Evolutionary conservation across 2,329 filamentous ascomycete genomes (phyloP).

Genomic region (Ascochyta pisi): DNA sequence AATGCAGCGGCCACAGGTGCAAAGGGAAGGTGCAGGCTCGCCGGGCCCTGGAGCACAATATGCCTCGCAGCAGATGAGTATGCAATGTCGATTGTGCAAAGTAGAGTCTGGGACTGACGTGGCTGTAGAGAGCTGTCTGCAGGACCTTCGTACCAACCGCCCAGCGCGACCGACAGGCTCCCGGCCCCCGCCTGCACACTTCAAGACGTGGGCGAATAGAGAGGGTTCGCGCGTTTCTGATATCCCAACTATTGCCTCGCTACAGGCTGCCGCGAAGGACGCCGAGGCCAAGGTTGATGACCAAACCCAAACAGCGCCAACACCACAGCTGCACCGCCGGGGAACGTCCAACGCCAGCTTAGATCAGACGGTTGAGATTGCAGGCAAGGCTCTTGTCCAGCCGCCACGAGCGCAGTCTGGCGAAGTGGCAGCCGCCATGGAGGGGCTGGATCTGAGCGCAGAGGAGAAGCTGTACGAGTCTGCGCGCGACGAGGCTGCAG

Average conservation of each 20-base stretch:
- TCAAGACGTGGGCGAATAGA: conserved; percentile 48
- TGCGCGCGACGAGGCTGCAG: conserved; percentile 77
- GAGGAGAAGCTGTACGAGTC: conserved; percentile 70
- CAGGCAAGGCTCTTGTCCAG: conserved; percentile 45
- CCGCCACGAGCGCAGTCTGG: conserved; percentile 52
- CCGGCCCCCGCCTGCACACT: conserved; percentile 66
- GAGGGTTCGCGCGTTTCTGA: conserved; percentile 31
- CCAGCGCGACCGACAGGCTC: conserved; percentile 73
- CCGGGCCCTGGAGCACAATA: conserved; percentile 47
- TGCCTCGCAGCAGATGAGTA: conserved; percentile 50
- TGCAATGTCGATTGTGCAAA: conserved; percentile 7
- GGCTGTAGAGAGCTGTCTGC: conserved; percentile 70
- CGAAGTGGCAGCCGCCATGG: conserved; percentile 73
- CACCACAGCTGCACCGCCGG: conserved; percentile 38
- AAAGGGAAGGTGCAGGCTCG: conserved; percentile 45
- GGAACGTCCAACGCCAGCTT: conserved; percentile 41
- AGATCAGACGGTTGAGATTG: conserved; percentile 32
- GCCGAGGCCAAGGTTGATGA: conserved; percentile 30
- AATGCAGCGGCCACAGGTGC: conserved; percentile 43
- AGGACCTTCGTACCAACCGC: conserved; percentile 73
- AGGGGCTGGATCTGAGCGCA: conserved; percentile 73
- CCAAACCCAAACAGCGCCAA: conserved; percentile 22
- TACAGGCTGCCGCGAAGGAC: conserved; percentile 37
- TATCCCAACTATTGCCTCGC: conserved; percentile 34
- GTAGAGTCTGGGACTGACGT: not conserved